Percentiles rank a stretch among this genome's conserved stretches.
phyloP scores from a whole-genome alignment of 192 early-diverging fungal genomes.

The Linnemannia hyalina region DNA sequence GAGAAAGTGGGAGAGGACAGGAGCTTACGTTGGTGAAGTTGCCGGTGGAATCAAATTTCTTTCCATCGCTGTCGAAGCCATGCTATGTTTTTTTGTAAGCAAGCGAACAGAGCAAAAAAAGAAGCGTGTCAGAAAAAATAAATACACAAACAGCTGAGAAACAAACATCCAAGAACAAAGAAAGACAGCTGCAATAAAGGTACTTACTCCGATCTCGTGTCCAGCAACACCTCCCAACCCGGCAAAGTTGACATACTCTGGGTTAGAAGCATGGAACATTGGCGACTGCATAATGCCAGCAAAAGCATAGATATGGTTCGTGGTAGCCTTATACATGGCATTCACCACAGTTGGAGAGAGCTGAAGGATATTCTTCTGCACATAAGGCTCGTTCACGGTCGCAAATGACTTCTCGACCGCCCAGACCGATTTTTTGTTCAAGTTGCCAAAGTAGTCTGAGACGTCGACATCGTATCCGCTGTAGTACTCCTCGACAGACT shows the following conservation, averaged over 20 bases:
- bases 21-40: slow-evolving; percentile 31
- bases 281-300: slow-evolving; percentile 70
- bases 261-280: slow-evolving; percentile 63
- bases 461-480: slow-evolving; percentile 22
- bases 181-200: not conserved
- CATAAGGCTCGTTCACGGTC: slow-evolving; percentile 33
- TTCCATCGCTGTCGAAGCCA: slow-evolving; percentile 73
- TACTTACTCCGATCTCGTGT: slow-evolving; percentile 66
- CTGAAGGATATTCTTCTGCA: slow-evolving; percentile 45
- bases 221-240: slow-evolving; percentile 72
- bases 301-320: slow-evolving; percentile 20
- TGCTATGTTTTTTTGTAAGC: slow-evolving; percentile 42
- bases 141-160: not conserved
- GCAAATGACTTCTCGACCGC: slow-evolving; percentile 16
- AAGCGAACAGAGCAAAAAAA: not conserved
- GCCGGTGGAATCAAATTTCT: slow-evolving; percentile 64
- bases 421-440: slow-evolving; percentile 14
- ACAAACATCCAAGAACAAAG: not conserved
- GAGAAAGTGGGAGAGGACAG: slow-evolving; percentile 57
- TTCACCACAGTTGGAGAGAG: slow-evolving; percentile 60
- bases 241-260: slow-evolving; percentile 72
- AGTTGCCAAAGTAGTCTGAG: slow-evolving; percentile 59
- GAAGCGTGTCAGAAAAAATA: not conserved
- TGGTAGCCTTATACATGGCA: slow-evolving; percentile 59
- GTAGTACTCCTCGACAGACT: slow-evolving; percentile 61